Conservation (phyloP, 805 yeast species). For the Pachysolen tannophilus region DNA sequence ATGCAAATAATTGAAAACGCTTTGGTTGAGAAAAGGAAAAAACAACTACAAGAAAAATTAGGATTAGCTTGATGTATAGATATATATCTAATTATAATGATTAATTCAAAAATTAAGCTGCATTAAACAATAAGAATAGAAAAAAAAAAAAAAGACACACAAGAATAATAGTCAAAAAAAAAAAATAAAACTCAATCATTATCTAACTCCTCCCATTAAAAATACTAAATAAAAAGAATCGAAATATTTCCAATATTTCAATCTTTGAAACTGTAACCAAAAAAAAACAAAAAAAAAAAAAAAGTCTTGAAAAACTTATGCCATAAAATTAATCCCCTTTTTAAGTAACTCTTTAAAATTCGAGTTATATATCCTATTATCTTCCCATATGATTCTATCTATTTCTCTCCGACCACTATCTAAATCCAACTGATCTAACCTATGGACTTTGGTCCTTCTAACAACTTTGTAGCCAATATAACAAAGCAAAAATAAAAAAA, state of each 20-base stretch:
- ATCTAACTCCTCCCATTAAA: too few relatives aligned
- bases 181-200: too few relatives aligned
- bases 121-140: too few relatives aligned
- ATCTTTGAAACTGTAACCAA: too few relatives aligned
- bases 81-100: too few relatives aligned
- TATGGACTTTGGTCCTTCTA: constrained; percentile 55
- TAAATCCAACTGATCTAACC: constrained; percentile 68
- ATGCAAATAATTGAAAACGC: constrained; percentile 33
- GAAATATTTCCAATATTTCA: too few relatives aligned
- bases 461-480: constrained; percentile 44
- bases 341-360: constrained; percentile 23
- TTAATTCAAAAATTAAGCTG: too few relatives aligned
- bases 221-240: too few relatives aligned
- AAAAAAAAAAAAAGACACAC: too few relatives aligned
- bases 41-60: constrained; percentile 33
- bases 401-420: constrained; percentile 82
- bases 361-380: constrained; percentile 35
- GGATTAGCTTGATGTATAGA: too few relatives aligned
- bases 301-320: constrained; percentile 7
- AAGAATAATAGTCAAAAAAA: too few relatives aligned
- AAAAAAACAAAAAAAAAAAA: too few relatives aligned
- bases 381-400: constrained; percentile 50
- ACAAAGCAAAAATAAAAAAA: constrained; percentile 34
- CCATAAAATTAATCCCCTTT: constrained; percentile 9
- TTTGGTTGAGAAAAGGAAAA: constrained; percentile 36